Base-by-base conservation (phyloP, 1,284 basidiomycete species). In the Testicularia cyperi region DNA sequence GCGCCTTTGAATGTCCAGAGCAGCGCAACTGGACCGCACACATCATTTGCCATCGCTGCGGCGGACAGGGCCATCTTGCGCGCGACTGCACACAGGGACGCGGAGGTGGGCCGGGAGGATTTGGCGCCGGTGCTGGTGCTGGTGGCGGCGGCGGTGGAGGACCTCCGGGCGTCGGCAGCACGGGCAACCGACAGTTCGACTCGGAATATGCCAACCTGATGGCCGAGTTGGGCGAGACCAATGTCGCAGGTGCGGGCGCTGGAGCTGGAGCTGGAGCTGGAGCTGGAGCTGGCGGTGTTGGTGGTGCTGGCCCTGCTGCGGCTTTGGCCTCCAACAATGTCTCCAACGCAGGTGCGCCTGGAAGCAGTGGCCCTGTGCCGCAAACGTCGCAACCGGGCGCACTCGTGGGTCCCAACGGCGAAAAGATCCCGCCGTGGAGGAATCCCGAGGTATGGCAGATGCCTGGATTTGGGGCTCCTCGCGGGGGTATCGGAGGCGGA, bases 131-230 rank as follows among this genome's bases (percentile, higher is more conserved):
- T 83, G 37, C 45, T 25, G 55, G 54, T n/a, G n/a, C n/a, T n/a
- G n/a, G n/a, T n/a, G 88, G 78, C 85, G 84, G 74, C 86, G 88
- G 75, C 83, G 37, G 44, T 25, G 55, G 54, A 85, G 86, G 72
- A 84, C 84, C 19, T 77, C 78, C 56, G 70, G 76, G 77, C 33
- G 66, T 65, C 19, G 64, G 69, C 16, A 77, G 72, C 26, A 65
- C 53, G 9, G 57, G 56, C 15, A 60, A 48, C 16, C 37, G 73
- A 70, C 42, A 74, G 68, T 96, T 97, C 79, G 94, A 99, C 78
- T 92, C 90, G 14, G 95, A 99, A 80, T 98, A 97, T 70, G 90
- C 91, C 21, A 91, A 84, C 67, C 81, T 99, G 62, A 95, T 99
- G 94, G 92, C 90, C 28, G 95, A 99, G 79, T 83, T 99, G 25